Conservation (phyloP, 2,329 filamentous ascomycete genomes). For the Colletotrichum abscissum region DNA sequence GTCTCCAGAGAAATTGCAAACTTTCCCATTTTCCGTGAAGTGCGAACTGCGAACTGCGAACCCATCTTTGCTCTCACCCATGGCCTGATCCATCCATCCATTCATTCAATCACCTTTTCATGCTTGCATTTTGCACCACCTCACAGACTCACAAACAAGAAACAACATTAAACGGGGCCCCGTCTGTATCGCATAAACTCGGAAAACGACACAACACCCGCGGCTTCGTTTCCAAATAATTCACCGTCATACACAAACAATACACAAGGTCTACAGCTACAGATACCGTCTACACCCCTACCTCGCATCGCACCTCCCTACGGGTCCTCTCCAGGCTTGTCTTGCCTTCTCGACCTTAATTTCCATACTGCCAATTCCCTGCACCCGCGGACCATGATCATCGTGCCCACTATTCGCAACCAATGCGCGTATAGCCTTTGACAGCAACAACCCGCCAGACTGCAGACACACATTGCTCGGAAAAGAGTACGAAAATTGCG, state of each 20-base stretch:
- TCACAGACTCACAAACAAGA: not conserved
- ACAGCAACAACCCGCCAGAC: slow-evolving; percentile 20
- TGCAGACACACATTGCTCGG: not conserved
- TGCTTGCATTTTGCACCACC: not conserved
- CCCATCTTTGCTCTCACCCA: not conserved
- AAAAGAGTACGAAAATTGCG: slow-evolving; percentile 22
- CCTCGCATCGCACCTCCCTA: not conserved
- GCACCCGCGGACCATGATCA: slow-evolving; percentile 15
- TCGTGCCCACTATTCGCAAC: slow-evolving; percentile 24
- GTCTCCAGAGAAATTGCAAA: not conserved
- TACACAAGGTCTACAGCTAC: not conserved
- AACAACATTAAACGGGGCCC: not conserved
- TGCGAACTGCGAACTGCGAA: not conserved
- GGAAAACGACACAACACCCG: not conserved
- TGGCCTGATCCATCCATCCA: not conserved
- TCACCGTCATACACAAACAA: not conserved
- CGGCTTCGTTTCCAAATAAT: not conserved
- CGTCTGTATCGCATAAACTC: not conserved
- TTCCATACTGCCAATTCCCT: slow-evolving; percentile 10
- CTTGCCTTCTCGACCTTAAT: slow-evolving; percentile 20
- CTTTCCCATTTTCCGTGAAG: not conserved
- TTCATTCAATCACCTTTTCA: not conserved
- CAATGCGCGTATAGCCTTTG: slow-evolving; percentile 25
- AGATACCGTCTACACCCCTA: not conserved
- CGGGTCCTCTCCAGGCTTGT: not conserved